Percentiles rank a stretch among this genome's conserved stretches.
Conservation (phyloP, 129 eudicot species). For the Tagetes patula region DNA sequence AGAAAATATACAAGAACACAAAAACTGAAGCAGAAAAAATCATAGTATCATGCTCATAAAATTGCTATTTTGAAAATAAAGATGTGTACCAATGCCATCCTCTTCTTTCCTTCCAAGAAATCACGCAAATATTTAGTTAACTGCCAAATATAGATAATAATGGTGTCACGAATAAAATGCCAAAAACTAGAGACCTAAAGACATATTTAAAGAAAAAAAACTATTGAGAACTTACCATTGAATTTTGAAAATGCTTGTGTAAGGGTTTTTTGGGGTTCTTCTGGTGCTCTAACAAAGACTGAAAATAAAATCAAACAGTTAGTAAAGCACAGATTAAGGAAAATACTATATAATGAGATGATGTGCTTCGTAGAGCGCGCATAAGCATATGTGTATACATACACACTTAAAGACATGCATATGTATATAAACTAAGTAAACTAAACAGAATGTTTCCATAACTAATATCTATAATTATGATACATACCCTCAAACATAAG, state of each 20-base stretch:
- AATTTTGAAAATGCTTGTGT: conserved; percentile 77
- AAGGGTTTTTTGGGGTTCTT: conserved; percentile 76
- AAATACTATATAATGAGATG: conserved; percentile 7
- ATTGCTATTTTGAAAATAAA: conserved; percentile 6
- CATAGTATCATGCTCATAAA: conserved; percentile 5
- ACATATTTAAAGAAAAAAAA: background rate
- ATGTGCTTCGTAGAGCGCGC: background rate
- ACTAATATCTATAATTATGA: conserved; percentile 7
- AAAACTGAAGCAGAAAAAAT: background rate
- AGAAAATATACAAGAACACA: background rate
- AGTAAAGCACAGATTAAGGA: background rate
- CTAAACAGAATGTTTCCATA: background rate
- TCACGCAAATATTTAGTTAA: conserved; percentile 78
- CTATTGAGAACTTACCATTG: conserved; percentile 52
- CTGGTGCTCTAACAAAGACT: conserved; percentile 92
- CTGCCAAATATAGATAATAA: conserved; percentile 36
- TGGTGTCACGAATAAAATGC: conserved; percentile 8
- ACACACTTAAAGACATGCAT: background rate
- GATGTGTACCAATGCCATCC: conserved; percentile 74
- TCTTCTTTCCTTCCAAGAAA: conserved; percentile 84
- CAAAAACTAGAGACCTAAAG: background rate
- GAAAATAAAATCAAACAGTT: conserved; percentile 20
- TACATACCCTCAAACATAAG: conserved; percentile 77
- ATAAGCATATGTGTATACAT: background rate
- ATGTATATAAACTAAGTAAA: background rate